Conservation (phyloP, 1,284 basidiomycete species). For the Chalciporus sp. region DNA sequence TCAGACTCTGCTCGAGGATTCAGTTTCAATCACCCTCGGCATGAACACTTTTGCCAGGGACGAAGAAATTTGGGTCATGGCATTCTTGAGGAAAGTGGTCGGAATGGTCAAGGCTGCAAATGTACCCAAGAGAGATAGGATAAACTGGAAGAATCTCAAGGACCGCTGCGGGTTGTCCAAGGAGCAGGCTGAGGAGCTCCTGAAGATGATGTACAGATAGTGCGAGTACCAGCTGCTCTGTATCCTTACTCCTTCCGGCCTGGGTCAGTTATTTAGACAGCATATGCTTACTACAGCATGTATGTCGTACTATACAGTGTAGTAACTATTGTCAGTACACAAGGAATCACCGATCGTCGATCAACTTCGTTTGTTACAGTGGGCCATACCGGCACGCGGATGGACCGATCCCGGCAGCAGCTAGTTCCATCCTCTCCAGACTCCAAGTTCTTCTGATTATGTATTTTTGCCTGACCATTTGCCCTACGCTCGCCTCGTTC, state of each 20-base stretch:
- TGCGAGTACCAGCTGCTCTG: background rate
- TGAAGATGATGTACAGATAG: conserved; percentile 9
- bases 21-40: conserved; percentile 12
- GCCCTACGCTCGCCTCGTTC: too few relatives aligned
- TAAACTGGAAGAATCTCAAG: conserved; percentile 12
- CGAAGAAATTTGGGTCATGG: conserved; percentile 24
- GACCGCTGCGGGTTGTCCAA: too few relatives aligned
- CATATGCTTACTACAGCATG: background rate
- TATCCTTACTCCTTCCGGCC: background rate
- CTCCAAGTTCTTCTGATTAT: too few relatives aligned
- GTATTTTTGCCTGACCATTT: too few relatives aligned
- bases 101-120: conserved; percentile 16
- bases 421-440: too few relatives aligned
- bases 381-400: too few relatives aligned
- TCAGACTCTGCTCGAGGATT: conserved; percentile 7
- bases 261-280: too few relatives aligned
- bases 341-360: too few relatives aligned
- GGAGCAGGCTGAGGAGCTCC: too few relatives aligned
- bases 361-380: conserved; percentile 11
- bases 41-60: conserved; percentile 19
- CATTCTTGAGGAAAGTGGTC: conserved; percentile 25
- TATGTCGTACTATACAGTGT: background rate
- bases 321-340: background rate
- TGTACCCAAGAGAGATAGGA: conserved; percentile 15
- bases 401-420: too few relatives aligned